Conservation (phyloP, 2,329 filamentous ascomycete species). For the Aspergillus pseudoterreus region DNA sequence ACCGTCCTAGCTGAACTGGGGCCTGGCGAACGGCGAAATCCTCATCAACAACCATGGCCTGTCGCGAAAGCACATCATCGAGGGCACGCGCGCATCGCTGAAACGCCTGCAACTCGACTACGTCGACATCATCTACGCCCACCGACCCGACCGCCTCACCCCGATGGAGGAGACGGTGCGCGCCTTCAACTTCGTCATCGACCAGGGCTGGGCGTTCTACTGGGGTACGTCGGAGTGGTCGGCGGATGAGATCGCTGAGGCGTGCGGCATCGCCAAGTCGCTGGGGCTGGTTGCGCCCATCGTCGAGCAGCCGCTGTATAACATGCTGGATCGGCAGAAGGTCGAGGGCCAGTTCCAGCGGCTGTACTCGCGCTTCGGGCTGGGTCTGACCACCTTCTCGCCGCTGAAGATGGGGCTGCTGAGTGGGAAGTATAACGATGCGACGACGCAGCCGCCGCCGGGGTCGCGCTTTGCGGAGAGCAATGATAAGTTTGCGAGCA, state of each 20-base stretch:
- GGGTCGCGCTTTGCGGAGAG: constrained; percentile 57
- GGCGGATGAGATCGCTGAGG: constrained; percentile 63
- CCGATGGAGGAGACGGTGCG: constrained; percentile 70
- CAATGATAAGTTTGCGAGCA: constrained; percentile 54
- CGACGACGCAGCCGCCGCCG: constrained; percentile 48
- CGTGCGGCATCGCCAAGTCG: constrained; percentile 58
- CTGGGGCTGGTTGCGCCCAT: constrained; percentile 55
- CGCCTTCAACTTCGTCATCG: constrained; percentile 68
- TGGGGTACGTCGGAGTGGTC: constrained; percentile 70
- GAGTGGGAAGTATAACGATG: constrained; percentile 66
- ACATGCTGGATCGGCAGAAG: constrained; percentile 59
- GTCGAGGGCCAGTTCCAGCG: constrained; percentile 61
- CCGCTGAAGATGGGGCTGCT: constrained; percentile 61
- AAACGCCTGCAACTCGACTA: constrained; percentile 62
- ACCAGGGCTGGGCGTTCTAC: constrained; percentile 66
- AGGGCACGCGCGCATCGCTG: constrained; percentile 60
- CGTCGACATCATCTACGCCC: constrained; percentile 69
- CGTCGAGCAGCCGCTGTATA: constrained; percentile 62
- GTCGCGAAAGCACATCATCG: constrained; percentile 54
- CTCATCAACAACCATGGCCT: constrained; percentile 4
- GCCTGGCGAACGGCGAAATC: background rate
- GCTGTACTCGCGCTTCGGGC: constrained; percentile 58
- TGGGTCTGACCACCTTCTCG: constrained; percentile 62
- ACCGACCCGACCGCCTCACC: constrained; percentile 63
- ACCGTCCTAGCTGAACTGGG: constrained; percentile 2